Conservation (phyloP, 805 yeast species). For the Cyberlindnera mycetangii region DNA sequence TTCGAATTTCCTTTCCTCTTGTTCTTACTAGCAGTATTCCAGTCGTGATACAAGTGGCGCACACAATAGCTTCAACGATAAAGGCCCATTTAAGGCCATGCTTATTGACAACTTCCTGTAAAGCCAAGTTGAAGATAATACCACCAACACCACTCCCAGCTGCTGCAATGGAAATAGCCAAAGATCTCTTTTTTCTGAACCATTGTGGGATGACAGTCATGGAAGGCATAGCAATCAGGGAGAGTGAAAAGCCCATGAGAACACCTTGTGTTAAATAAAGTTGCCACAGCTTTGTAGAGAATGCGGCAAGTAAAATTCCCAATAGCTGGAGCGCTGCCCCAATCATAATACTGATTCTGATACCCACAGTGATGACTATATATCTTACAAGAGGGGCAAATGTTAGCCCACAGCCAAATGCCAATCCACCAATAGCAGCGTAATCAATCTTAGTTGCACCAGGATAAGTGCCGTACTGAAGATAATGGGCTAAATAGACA, state of each 20-base stretch:
- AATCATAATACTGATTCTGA: slow-evolving; percentile 39
- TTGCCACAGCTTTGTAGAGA: slow-evolving; percentile 58
- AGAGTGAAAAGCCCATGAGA: slow-evolving; percentile 49
- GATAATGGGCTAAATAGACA: slow-evolving; percentile 57
- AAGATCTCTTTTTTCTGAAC: slow-evolving; percentile 60
- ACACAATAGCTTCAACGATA: slow-evolving; percentile 35
- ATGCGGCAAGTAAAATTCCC: slow-evolving; percentile 60
- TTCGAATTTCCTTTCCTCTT: slow-evolving; percentile 35
- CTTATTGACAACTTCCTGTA: slow-evolving; percentile 33
- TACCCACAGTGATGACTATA: slow-evolving; percentile 31
- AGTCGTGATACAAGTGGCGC: slow-evolving; percentile 32
- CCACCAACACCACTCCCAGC: slow-evolving; percentile 46
- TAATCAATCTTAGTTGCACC: slow-evolving; percentile 58
- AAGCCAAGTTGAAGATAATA: slow-evolving; percentile 37
- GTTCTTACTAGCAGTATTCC: slow-evolving; percentile 37
- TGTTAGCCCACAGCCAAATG: slow-evolving; percentile 54
- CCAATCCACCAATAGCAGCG: slow-evolving; percentile 67
- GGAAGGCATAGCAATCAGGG: slow-evolving; percentile 55
- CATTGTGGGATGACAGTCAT: slow-evolving; percentile 64
- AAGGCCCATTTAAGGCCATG: slow-evolving; percentile 34
- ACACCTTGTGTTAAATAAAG: slow-evolving; percentile 67
- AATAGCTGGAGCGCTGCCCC: slow-evolving; percentile 53
- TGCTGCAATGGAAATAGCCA: slow-evolving; percentile 38
- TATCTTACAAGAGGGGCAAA: slow-evolving; percentile 50
- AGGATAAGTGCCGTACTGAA: slow-evolving; percentile 44